A percentile compares a stretch with the other conserved stretches of the same genome.
Conservation (phyloP, 2,329 filamentous ascomycete genomes). For the Aspergillus flavus region DNA sequence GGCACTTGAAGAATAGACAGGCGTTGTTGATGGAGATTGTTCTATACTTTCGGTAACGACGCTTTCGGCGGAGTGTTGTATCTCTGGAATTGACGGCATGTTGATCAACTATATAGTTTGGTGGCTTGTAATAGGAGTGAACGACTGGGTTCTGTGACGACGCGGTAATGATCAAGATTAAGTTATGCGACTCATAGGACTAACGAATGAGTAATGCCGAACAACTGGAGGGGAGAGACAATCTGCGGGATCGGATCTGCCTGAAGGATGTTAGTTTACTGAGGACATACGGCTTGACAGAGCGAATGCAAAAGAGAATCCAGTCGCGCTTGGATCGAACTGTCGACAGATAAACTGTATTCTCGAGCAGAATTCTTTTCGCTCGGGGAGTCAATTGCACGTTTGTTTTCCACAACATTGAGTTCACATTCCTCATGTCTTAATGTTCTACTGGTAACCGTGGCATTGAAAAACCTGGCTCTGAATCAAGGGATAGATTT, state of each 20-base stretch:
- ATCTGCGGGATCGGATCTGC: background rate
- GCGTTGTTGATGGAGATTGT: background rate
- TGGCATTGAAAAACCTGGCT: slow-evolving; percentile 1
- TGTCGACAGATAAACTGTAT: background rate
- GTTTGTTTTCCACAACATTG: slow-evolving; percentile 8
- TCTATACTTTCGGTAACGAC: background rate
- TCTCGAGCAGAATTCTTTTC: background rate
- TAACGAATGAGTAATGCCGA: background rate
- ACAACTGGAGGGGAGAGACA: background rate
- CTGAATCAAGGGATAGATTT: slow-evolving; percentile 14
- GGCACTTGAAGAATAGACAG: background rate
- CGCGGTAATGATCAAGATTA: background rate
- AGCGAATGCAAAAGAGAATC: background rate
- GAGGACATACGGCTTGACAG: background rate
- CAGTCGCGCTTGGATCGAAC: background rate
- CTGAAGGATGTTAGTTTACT: background rate
- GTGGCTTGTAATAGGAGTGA: background rate
- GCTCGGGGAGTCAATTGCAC: background rate
- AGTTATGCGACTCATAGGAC: background rate
- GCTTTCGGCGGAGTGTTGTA: background rate
- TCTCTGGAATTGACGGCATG: background rate
- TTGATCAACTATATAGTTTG: background rate
- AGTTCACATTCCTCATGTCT: background rate
- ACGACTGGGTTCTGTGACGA: background rate
- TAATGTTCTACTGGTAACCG: background rate